Evolutionary conservation across 176 grass and related monocot genomes (phyloP), one percentile per base, ranked within the genome.

Genomic region (Bolboschoenus planiculmis): DNA sequence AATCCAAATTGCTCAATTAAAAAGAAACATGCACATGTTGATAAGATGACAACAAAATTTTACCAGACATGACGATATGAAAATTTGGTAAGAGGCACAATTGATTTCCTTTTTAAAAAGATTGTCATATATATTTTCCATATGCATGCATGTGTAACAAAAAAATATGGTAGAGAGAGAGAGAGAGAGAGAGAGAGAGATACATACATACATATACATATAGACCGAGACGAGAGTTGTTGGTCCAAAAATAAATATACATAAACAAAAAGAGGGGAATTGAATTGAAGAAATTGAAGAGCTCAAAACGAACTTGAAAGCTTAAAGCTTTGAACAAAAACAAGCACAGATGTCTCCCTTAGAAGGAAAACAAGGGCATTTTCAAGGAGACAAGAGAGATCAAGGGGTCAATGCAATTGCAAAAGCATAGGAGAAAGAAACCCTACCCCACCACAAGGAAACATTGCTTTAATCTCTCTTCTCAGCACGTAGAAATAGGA

Each of bases 331-430:
- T 46, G 80, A 82, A 82, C 56, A 61, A 82, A 82, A 82, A 82
- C 80, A 82, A 63, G 80, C 80, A 82, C 43, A 63, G 0, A 82
- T 82, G 80, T 82, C 80, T 82, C 80, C 80, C 60, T 82, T 63
- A 50, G 35, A 63, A 82, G 54, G 56, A 64, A 82, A 63, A 77
- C 26, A 77, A 51, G 20, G 46, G 21, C 27, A 20, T 14, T 51
- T n/a, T 77, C 72, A 46, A 82, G 80, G 80, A 82, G 80, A 82
- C 80, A 82, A 65, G 50, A 50, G 66, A 63, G 80, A 63, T n/a
- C n/a, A n/a, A 82, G 15, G 36, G 60, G 80, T 53, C 72, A 77
- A 77, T 77, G 44, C 72, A 74, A n/a, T n/a, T n/a, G n/a, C n/a
- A n/a, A n/a, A 75, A 76, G 46, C 46, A 77, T 53, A 77, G 21